These are phyloP conservation scores for Sugiyamaella xylanicola DNA, from an alignment of 1,139 yeast genomes.

Conservation along the genomic window DNA sequence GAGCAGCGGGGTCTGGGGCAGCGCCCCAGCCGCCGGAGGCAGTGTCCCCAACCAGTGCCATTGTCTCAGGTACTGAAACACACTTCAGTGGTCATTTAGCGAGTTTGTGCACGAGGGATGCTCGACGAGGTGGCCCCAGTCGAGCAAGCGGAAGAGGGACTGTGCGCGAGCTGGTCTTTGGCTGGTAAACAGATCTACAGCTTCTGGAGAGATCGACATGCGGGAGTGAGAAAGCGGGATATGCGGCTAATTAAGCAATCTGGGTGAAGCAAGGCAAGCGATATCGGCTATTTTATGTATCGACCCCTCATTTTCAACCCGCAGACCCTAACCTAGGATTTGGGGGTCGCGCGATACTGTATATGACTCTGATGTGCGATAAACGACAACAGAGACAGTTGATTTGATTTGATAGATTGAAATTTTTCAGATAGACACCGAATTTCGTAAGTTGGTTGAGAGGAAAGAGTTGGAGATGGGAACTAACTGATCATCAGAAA, in stretches of 20 bases:
- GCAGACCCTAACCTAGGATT: slow-evolving; percentile 5
- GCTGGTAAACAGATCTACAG: no score
- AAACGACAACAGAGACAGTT: neutral
- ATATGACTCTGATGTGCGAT: slow-evolving; percentile 16
- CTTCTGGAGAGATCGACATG: no score
- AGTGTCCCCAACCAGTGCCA: no score
- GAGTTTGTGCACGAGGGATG: no score
- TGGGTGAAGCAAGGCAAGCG: neutral
- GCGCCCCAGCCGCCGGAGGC: neutral
- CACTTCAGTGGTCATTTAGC: no score
- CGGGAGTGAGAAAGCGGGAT: no score
- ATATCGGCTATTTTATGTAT: slow-evolving; percentile 3
- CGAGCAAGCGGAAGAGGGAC: no score
- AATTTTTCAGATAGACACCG: neutral
- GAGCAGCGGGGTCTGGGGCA: neutral
- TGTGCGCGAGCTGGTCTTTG: no score
- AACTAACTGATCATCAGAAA: slow-evolving; percentile 5
- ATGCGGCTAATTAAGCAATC: neutral
- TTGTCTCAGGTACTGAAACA: no score
- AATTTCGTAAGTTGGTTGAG: neutral
- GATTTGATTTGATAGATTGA: slow-evolving; percentile 7
- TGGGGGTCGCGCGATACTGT: slow-evolving; percentile 8
- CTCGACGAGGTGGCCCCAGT: no score
- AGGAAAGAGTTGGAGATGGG: neutral
- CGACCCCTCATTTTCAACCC: slow-evolving; percentile 4